These are phyloP conservation scores for Colletotrichum sp. DNA, from an alignment of 2,329 filamentous ascomycete species.

Conservation along the genomic window DNA sequence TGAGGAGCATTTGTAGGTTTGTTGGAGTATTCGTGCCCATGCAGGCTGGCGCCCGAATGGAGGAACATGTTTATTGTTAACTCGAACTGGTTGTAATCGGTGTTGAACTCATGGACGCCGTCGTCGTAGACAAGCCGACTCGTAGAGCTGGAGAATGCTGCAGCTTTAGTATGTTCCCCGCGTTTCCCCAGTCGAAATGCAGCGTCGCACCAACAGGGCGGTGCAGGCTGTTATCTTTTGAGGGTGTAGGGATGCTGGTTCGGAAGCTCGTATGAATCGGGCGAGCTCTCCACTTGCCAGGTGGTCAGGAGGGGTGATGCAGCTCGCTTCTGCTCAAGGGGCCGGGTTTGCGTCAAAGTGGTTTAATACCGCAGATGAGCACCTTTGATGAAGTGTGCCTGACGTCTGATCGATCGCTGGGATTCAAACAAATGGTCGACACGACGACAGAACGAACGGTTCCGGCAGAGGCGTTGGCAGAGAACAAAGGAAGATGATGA, in stretches of 20 bases:
- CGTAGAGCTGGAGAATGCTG: not conserved
- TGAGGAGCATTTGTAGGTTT: slow-evolving; percentile 31
- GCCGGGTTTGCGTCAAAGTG: not conserved
- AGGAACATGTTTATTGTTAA: slow-evolving; percentile 53
- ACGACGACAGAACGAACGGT: slow-evolving; percentile 1
- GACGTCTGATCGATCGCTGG: slow-evolving; percentile 3
- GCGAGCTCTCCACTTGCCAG: slow-evolving; percentile 3
- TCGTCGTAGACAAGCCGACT: not conserved
- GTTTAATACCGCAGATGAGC: not conserved
- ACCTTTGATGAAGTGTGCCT: not conserved
- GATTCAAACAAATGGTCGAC: slow-evolving; percentile 3
- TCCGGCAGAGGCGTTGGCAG: slow-evolving; percentile 8
- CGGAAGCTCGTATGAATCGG: not conserved
- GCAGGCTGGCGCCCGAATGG: slow-evolving; percentile 63
- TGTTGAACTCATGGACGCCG: not conserved
- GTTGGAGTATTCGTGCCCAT: slow-evolving; percentile 64
- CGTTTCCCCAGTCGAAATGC: not conserved
- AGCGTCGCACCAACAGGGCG: not conserved
- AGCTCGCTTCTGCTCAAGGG: not conserved
- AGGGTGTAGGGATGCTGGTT: not conserved
- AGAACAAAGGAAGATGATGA: slow-evolving; percentile 12
- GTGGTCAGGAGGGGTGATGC: not conserved
- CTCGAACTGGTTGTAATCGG: not conserved
- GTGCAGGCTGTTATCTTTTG: not conserved
- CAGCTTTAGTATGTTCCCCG: not conserved